These are phyloP conservation scores for Physcia stellaris DNA, from an alignment of 495 filamentous ascomycete genomes.

Conservation along the genomic window DNA sequence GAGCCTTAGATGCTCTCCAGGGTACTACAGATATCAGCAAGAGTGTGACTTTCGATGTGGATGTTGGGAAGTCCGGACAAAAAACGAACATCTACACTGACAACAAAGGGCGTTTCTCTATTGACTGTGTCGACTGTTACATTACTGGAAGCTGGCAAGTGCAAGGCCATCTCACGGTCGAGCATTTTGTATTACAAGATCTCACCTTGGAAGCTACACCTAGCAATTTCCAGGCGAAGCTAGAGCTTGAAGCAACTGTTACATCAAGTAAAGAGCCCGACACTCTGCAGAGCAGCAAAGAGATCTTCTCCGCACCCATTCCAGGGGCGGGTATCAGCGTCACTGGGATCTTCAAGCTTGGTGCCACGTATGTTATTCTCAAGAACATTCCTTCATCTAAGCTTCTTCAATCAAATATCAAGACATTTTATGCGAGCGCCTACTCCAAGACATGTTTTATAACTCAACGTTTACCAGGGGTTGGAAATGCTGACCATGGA, in stretches of 20 bases:
- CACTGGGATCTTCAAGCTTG: slow-evolving; percentile 18
- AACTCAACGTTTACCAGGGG: too few relatives aligned
- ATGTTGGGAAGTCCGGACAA: slow-evolving; percentile 7
- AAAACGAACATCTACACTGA: slow-evolving; percentile 14
- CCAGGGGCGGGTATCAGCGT: slow-evolving; percentile 19
- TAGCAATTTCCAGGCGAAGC: slow-evolving; percentile 12
- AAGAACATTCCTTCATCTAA: too few relatives aligned
- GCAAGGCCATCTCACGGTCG: slow-evolving; percentile 16
- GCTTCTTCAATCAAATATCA: too few relatives aligned
- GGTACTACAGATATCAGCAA: slow-evolving; percentile 8
- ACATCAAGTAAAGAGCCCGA: not conserved
- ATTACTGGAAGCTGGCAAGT: slow-evolving; percentile 19
- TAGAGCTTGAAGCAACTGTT: slow-evolving; percentile 20
- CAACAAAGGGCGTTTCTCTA: slow-evolving; percentile 7
- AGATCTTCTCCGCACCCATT: slow-evolving; percentile 16
- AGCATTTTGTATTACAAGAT: slow-evolving; percentile 15
- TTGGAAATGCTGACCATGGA: too few relatives aligned
- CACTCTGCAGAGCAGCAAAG: slow-evolving; percentile 8
- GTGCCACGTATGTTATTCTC: too few relatives aligned
- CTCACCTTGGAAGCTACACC: slow-evolving; percentile 17
- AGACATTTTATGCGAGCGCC: too few relatives aligned
- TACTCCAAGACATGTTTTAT: too few relatives aligned
- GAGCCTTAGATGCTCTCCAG: slow-evolving; percentile 3
- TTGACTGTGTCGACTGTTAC: slow-evolving; percentile 23
- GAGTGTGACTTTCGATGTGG: slow-evolving; percentile 10